Percentiles rank a stretch among this genome's conserved stretches.
Evolutionary conservation across 345 rosid species (phyloP).

Genomic region (Populus tremula): DNA sequence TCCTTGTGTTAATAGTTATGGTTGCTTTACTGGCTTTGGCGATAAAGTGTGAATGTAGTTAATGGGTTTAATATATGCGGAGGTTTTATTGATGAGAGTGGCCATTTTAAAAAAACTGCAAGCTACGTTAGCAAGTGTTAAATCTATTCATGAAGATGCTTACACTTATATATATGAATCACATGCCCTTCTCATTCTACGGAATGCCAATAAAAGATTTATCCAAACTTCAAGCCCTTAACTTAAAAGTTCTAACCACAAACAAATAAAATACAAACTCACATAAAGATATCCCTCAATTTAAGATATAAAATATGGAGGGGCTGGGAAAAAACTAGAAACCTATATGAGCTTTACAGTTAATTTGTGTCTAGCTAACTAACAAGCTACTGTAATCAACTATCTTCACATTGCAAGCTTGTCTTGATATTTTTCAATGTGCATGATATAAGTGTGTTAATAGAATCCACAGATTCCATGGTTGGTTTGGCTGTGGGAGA

Average conservation of each 20-base stretch:
- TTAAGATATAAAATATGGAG: not conserved
- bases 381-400: constrained; percentile 8
- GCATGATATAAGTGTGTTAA: constrained; percentile 69
- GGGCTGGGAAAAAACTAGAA: not conserved
- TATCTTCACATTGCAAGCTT: constrained; percentile 79
- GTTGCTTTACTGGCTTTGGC: not conserved
- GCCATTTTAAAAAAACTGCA: not conserved
- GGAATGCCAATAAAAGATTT: not conserved
- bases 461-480: constrained; percentile 78
- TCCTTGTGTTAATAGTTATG: not conserved
- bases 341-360: constrained; percentile 19
- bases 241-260: constrained; percentile 1
- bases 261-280: constrained; percentile 10
- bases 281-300: not conserved
- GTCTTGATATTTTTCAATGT: constrained; percentile 73
- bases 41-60: not conserved
- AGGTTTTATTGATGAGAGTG: not conserved
- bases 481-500: constrained; percentile 71
- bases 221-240: not conserved
- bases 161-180: not conserved
- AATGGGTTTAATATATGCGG: not conserved
- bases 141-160: constrained; percentile 9
- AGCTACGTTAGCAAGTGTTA: constrained; percentile 1
- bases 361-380: constrained; percentile 11
- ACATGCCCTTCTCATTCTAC: not conserved